Evolutionary conservation across 176 grass and related monocot species (phyloP).

Genomic region (Stipa capillata): DNA sequence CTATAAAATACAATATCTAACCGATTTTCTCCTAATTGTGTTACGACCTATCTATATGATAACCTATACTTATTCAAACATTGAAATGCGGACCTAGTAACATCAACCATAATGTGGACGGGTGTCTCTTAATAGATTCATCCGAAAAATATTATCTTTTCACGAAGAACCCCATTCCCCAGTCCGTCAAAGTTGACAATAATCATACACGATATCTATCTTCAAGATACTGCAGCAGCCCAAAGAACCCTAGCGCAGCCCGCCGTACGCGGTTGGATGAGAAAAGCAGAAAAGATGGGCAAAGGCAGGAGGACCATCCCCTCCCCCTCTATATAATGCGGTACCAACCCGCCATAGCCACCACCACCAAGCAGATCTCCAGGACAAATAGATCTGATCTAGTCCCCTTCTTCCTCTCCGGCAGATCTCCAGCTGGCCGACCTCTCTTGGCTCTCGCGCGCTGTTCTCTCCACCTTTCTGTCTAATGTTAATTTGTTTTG

Average conservation of each 20-base stretch:
- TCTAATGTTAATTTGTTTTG: not conserved
- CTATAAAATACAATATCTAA: constrained; percentile 1
- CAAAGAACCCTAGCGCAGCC: constrained; percentile 3
- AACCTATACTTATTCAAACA: not conserved
- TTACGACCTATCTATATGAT: not conserved
- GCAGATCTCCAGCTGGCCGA: not conserved
- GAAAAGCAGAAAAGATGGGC: constrained; percentile 4
- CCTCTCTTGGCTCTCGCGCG: not conserved
- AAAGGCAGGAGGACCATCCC: not conserved
- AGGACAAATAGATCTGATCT: constrained; percentile 9
- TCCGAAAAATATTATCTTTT: not conserved
- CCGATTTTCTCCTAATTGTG: not conserved
- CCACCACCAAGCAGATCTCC: constrained; percentile 4
- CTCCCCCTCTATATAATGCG: constrained; percentile 16
- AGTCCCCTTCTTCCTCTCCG: constrained; percentile 6
- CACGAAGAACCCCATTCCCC: not conserved
- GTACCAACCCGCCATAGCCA: not conserved
- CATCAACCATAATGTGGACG: not conserved
- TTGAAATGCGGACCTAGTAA: not conserved
- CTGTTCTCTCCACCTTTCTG: not conserved
- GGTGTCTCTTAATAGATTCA: not conserved
- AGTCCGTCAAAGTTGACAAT: not conserved
- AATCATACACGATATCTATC: not conserved
- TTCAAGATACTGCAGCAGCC: not conserved
- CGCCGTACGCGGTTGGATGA: not conserved